Base-by-base conservation (phyloP, 1,284 basidiomycete species). In the Rhodofomes roseus region DNA sequence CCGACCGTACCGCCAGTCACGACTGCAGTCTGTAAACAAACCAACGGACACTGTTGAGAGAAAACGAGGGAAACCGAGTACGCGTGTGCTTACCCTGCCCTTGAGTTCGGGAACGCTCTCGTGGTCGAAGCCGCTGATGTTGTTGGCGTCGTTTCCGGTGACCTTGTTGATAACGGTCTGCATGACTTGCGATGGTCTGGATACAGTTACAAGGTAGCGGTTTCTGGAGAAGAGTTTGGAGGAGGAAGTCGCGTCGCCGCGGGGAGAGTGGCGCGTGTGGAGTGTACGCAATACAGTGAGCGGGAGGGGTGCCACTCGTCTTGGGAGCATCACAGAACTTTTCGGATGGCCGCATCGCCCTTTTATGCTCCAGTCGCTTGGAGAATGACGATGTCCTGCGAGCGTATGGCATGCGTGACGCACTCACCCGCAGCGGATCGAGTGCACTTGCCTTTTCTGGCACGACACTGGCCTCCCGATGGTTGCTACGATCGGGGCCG, bases 1-100 rank as follows among this genome's bases (percentile, higher is more conserved):
- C 77, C 77, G 27, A 68, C 67, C 0, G 76, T 77, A 12, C 74
- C 79, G 23, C 77, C 78, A 9, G 79, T 80, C 18, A 81, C 71
- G n/a, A 81, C 63, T 6, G 76, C 75, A 40, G 73, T 74, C 70
- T 74, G 27, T 1, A 14, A 18, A 7, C 4, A 40, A n/a, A 23
- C 8, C 16, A 2, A 22, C n/a, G 16, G 11, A 23, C 20, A 41
- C n/a, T 27, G 20, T 39, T 51, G 40, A 29, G 36, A 6, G 3
- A 4, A 25, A 34, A 16, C n/a, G 48, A 48, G 16, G 9, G 4
- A 6, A 39, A 16, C 5, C 37, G 34, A 7, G 34, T 36, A 46
- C 25, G 43, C 12, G 36, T 3, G 31, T 31, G 27, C 58, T 18
- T 22, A 65, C 63, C 40, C 60, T 60, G 55, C 63, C 62, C n/a